Evolutionary conservation across 2,329 filamentous ascomycete genomes (phyloP), one percentile per base, ranked within the genome.

Genomic region (Thielaviopsis cerberus): DNA sequence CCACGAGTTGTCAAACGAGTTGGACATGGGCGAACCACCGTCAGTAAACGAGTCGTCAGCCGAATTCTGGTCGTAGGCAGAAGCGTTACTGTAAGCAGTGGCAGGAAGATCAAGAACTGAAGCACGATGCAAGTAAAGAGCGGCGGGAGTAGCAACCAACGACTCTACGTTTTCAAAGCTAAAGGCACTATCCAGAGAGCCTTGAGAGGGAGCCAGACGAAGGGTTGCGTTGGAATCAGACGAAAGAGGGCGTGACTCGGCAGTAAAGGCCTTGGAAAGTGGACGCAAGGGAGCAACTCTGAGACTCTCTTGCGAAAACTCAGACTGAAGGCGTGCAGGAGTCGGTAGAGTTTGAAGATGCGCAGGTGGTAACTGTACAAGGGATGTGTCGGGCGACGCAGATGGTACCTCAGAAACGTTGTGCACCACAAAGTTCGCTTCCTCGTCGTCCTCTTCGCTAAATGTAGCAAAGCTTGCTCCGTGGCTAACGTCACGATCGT

Each of bases 221-320:
- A 79, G 69, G 8, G 74, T 76, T 61, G 81, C 77, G 59, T 76
- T 63, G 73, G 72, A 61, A 76, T 61, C 59, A 8, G 59, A 61
- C 11, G 41, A 48, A 48, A 58, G 53, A 25, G 59, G 59, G 37
- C 59, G 59, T 15, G 59, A 58, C 3, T 56, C 59, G 30, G 56
- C 52, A 34, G 59, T 27, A 11, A 20, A 50, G 54, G 68, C 69
- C 62, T 72, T 71, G 64, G 71, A 73, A 57, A 68, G 67, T 8
- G 77, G 73, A 52, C 73, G 71, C 20, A 83, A 68, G 0, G 80
- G 79, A 8, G 77, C 71, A 15, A 83, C 77, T 13, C 78, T 64
- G 27, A 83, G 69, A 62, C 79, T 83, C 64, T 83, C 80, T 62
- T 79, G 78, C 0, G 81, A 83, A 64, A 77, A 82, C 58, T 74